Evolutionary conservation across 257 asterid species (phyloP).

Genomic region (Solanum medicagineum): DNA sequence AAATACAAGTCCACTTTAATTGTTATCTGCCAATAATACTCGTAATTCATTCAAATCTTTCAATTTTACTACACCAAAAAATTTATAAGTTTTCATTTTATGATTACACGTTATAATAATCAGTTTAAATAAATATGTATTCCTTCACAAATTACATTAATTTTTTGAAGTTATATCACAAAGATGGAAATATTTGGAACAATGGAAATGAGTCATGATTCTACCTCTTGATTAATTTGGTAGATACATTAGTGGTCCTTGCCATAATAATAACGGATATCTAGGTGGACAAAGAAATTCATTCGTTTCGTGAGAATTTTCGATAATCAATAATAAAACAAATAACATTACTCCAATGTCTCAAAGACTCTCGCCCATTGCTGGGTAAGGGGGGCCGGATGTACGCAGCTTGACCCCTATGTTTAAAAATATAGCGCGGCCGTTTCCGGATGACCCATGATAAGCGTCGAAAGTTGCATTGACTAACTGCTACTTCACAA

Average conservation of each 20-base stretch:
- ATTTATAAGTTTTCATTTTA: too few species aligned
- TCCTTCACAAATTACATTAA: not conserved
- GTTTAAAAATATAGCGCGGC: too few species aligned
- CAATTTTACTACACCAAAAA: not conserved
- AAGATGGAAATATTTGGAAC: not conserved
- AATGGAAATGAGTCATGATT: not conserved
- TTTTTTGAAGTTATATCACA: not conserved
- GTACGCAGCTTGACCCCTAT: too few species aligned
- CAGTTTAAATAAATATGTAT: not conserved
- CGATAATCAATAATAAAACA: accelerated
- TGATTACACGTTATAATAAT: not conserved
- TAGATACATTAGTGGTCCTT: not conserved
- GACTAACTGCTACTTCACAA: too few species aligned
- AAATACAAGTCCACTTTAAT: too few species aligned
- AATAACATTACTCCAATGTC: too few species aligned
- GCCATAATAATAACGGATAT: not conserved
- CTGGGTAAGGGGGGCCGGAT: too few species aligned
- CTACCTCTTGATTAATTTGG: not conserved
- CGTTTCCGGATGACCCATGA: too few species aligned
- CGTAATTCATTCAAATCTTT: not conserved
- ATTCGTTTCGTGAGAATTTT: not conserved
- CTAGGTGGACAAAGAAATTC: not conserved
- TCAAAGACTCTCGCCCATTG: too few species aligned
- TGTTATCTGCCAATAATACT: too few species aligned
- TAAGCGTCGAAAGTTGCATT: too few species aligned